Evolutionary conservation across 805 yeast species (phyloP).

Genomic region (Metschnikowia reukaufii): DNA sequence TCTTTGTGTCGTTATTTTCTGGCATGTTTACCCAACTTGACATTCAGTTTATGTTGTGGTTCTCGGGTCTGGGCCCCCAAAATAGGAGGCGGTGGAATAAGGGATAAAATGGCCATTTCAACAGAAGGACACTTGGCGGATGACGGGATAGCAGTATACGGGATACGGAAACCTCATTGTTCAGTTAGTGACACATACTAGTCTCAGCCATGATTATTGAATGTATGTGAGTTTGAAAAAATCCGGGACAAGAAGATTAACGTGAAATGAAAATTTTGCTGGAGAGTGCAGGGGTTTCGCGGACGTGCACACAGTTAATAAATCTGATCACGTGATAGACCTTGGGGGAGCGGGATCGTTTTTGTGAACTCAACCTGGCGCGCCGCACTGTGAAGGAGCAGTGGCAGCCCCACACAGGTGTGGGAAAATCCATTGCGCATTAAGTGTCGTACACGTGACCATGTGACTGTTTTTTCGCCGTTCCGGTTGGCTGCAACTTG

Average conservation of each 20-base stretch:
- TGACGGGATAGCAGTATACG: not conserved
- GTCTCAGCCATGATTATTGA: conserved; percentile 25
- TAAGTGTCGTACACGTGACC: conserved; percentile 9
- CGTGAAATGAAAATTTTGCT: conserved; percentile 22
- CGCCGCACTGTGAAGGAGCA: conserved; percentile 5
- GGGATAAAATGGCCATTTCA: not conserved
- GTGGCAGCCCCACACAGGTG: no score
- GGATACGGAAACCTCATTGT: not conserved
- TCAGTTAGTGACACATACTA: conserved; percentile 18
- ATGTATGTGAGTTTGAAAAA: conserved; percentile 17
- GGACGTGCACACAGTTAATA: conserved; percentile 10
- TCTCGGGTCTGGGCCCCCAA: no score
- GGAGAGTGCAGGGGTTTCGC: conserved; percentile 15
- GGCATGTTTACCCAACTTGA: no score
- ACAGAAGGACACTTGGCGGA: not conserved
- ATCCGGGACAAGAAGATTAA: conserved; percentile 3
- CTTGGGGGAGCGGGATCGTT: not conserved
- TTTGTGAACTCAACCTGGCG: not conserved
- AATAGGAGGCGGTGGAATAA: no score
- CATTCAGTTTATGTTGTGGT: no score
- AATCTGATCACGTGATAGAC: conserved; percentile 2
- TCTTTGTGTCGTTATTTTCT: no score
- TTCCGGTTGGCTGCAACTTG: not conserved
- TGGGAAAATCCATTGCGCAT: no score
- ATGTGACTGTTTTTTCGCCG: conserved; percentile 11